Base-by-base conservation (phyloP, 75 land plant genomes). In the Sequoia sempervirens region DNA sequence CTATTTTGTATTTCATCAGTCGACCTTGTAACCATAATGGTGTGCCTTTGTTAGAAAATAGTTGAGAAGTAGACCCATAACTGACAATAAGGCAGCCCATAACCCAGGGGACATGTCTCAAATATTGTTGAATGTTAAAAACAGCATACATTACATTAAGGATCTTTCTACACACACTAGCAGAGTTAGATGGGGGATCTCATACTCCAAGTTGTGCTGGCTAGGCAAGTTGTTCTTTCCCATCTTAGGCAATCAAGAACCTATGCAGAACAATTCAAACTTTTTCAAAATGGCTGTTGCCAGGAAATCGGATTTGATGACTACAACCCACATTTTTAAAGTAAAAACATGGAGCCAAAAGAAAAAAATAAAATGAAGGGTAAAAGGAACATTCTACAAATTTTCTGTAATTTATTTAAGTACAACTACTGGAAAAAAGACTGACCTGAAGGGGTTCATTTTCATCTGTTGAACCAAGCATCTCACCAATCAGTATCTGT, bases 401-500 rank as follows among this genome's bases (percentile, higher is more conserved):
- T 23, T 23, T 61, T 61, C 1, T 61, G 66, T 6, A 23, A 61
- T 61, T 26, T 1, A 6, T 23, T 56, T 58, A 23, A 47, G 26
- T 23, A 58, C 0, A 32, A 70, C 32, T 28, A 12, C 12, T 32
- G 37, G 40, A 45, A 45, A 37, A 80, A 28, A 52, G 37, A 64
- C 68, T 38, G 9, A 95, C 97, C 97, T 95, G 96, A 78, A 94
- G 87, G 34, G 95, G 94, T 76, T 93, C 95, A 85, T 96, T 96
- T 84, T 95, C 98, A 83, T 96, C 95, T 46, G 94, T 95, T 56
- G 88, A 90, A 36, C 98, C 98, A 75, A 96, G 92, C 94, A 96
- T 96, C 89, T 96, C 98, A 83, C 88, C 86, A 50, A 96, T 91
- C 84, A 96, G 79, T 68, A 93, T 85, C 85, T 96, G 95, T 61